Conservation (phyloP, 768 basidiomycete species). For the Gloeophyllum trabeum region DNA sequence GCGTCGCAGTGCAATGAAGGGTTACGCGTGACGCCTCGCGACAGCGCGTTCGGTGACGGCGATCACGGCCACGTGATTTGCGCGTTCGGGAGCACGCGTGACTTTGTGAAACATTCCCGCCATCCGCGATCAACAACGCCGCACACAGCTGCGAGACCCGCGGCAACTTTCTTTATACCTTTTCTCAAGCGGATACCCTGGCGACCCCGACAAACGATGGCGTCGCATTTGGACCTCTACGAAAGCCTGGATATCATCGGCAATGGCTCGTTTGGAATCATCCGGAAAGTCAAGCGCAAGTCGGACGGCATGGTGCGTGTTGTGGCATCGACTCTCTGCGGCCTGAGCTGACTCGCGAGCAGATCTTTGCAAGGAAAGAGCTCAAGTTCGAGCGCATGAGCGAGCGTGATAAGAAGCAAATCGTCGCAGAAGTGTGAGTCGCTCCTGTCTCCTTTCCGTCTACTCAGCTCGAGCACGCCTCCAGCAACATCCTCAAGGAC, state of each 20-base stretch:
- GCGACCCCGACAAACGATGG: too few relatives aligned
- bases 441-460: constrained; percentile 6
- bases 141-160: too few relatives aligned
- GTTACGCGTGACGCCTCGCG: too few relatives aligned
- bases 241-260: constrained; percentile 89
- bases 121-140: too few relatives aligned
- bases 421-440: constrained; percentile 92
- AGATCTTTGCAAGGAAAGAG: constrained; percentile 89
- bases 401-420: constrained; percentile 92
- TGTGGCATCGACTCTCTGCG: constrained; percentile 3
- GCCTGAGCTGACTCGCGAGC: not conserved
- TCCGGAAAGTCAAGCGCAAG: constrained; percentile 85
- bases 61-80: too few relatives aligned
- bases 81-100: too few relatives aligned
- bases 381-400: constrained; percentile 97
- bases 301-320: constrained; percentile 66
- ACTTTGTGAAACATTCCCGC: too few relatives aligned
- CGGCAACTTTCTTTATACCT: too few relatives aligned
- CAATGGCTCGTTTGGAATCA: constrained; percentile 96
- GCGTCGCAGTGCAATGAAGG: too few relatives aligned
- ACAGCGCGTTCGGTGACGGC: too few relatives aligned
- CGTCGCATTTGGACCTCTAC: constrained; percentile 57
- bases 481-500: constrained; percentile 92
- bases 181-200: too few relatives aligned
- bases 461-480: not conserved